Conservation (phyloP, 345 rosid genomes). For the Crucihimalaya himalaica region DNA sequence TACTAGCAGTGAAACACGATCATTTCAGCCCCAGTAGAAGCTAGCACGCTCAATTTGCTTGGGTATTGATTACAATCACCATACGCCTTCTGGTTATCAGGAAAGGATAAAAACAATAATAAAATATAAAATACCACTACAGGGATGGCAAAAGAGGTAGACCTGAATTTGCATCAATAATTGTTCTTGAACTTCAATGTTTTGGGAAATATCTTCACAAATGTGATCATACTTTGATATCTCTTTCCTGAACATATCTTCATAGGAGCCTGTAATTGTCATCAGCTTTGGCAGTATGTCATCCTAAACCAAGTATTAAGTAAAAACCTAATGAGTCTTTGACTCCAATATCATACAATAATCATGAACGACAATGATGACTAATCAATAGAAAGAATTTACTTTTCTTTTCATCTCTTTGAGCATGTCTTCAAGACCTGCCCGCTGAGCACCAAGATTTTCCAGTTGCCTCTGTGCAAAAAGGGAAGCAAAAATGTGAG, state of each 20-base stretch:
- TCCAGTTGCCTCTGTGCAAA: slow-evolving; percentile 87
- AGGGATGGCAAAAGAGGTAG: slow-evolving; percentile 21
- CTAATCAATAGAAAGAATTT: slow-evolving; percentile 10
- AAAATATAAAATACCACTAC: slow-evolving; percentile 10
- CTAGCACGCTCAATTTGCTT: slow-evolving; percentile 15
- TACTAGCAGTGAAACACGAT: slow-evolving; percentile 22
- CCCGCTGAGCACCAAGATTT: slow-evolving; percentile 93
- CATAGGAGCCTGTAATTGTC: slow-evolving; percentile 83
- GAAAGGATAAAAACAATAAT: slow-evolving; percentile 1
- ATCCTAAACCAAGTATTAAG: slow-evolving; percentile 60
- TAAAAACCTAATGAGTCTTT: slow-evolving; percentile 24
- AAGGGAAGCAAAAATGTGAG: slow-evolving; percentile 30
- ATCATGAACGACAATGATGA: slow-evolving; percentile 20
- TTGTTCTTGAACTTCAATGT: slow-evolving; percentile 92
- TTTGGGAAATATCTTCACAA: slow-evolving; percentile 82
- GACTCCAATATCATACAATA: slow-evolving; percentile 11
- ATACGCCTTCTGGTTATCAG: slow-evolving; percentile 7
- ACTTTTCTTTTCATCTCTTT: slow-evolving; percentile 99
- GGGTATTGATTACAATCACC: slow-evolving; percentile 5
- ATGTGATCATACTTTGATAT: slow-evolving; percentile 82
- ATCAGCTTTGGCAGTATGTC: slow-evolving; percentile 95
- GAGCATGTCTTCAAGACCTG: slow-evolving; percentile 99
- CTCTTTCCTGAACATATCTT: slow-evolving; percentile 96
- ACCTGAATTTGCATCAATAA: slow-evolving; percentile 93
- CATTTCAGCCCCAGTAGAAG: slow-evolving; percentile 11